Base-by-base conservation (phyloP, 2,329 filamentous ascomycete species). In the Claviceps digitariae region DNA sequence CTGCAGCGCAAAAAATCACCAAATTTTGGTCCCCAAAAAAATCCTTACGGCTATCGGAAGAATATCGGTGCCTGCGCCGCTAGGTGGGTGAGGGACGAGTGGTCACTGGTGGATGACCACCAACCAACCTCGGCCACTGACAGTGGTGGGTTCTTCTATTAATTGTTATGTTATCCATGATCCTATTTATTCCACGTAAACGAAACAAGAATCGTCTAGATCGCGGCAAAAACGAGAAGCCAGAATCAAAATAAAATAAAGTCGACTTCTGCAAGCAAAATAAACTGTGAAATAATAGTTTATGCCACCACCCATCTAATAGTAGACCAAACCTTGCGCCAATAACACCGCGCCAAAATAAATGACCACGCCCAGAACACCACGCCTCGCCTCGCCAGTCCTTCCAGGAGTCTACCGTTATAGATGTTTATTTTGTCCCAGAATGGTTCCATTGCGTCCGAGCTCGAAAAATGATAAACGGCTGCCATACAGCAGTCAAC, bases 361-460 rank as follows among this genome's bases (percentile, higher is more conserved):
- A n/a, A n/a, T n/a, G n/a, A n/a, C n/a, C n/a, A n/a, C n/a, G n/a
- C n/a, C n/a, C n/a, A n/a, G n/a, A n/a, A n/a, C n/a, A n/a, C n/a
- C n/a, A n/a, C n/a, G n/a, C n/a, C n/a, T n/a, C 57, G 50, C 57
- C 55, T 52, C 41, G 53, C 38, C 52, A 36, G 34, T 31, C 44
- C 47, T 36, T 43, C 53, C 44, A 20, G 13, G 12, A 45, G 47
- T 50, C 21, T 52, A 47, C 27, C 36, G 31, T 50, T 46, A 51
- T 47, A 55, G 21, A 27, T n/a, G n/a, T n/a, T n/a, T n/a, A n/a
- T n/a, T n/a, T 50, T 21, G 47, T 50, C 45, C 29, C 13, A 45
- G n/a, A 13, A 36, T 21, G 12, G 38, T 34, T 38, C 31, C 23
- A 29, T n/a, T 13, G 20, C 9, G 36, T 23, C 31, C 31, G 12